Evolutionary conservation across 352 stramenopile species (phyloP), one percentile per base, ranked within the genome.

Genomic region (Phytophthora capsici): DNA sequence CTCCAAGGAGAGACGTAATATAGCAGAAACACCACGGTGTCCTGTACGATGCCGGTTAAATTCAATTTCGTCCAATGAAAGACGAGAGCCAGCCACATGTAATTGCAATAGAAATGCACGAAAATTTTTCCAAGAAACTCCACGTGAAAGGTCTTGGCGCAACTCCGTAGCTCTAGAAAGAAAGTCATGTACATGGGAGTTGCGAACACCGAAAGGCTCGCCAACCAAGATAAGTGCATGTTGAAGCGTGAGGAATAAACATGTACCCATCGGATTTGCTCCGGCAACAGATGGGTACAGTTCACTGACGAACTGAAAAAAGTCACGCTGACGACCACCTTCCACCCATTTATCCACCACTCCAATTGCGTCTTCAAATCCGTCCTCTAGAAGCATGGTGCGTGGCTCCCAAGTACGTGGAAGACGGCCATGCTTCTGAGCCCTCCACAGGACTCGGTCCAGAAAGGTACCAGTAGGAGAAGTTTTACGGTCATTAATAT

Each of bases 31-130:
- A 43, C 44, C 43, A 34, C 44, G 55, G 2, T 54, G 55, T 10
- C 55, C 55, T n/a, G 43, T 41, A 16, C 55, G 22, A 10, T 63
- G 55, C 10, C 44, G 10, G 5, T 63, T 55, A 8, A 16, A 48
- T 14, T 63, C 28, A 30, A 55, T 37, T 6, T 63, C 55, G 1
- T 5, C 10, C 20, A 63, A 9, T 19, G 55, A 63, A 1, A 49
- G 12, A 1, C 22, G 14, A 6, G 55, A 63, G 19, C 55, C 55
- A 41, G 32, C 8, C 22, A 30, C 0, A 30, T 43, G 13, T 23
- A 55, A 9, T 16, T 63, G 43, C 3, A 25, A 8, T 7, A 50
- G 19, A 48, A 48, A 47, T 6, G 55, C 44, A 4, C 55, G 22
- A 41, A 55, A 54, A 5, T 48, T 6, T 6, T 17, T 13, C 44